Base-by-base conservation (phyloP, 257 asterid species). In the Gardenia jasminoides region DNA sequence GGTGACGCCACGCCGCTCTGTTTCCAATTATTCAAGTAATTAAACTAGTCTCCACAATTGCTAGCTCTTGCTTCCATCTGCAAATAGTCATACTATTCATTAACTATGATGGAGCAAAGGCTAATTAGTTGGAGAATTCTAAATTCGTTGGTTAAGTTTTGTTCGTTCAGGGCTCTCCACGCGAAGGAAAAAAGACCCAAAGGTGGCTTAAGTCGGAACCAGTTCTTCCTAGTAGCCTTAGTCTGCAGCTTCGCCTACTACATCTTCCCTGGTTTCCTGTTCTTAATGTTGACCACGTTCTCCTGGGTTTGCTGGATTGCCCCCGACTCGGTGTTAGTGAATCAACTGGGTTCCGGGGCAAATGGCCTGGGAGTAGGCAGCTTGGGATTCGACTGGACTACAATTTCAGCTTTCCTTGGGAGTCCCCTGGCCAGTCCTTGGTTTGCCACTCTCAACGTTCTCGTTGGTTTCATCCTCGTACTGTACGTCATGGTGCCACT, bases 401-500 rank as follows among this genome's bases (percentile, higher is more conserved):
- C 87, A 0, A 81, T 90, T 31, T 65, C 90, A 2, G 67, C 94
- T 0, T 90, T 68, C 75, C 87, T 88, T 0, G 92, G 90, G 8
- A 86, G 86, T 82, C 92, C 92, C 11, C 82, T 90, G 8, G 91
- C 84, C 3, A 86, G 90, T 59, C 94, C 94, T 28, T 88, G 89
- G 92, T 88, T 86, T 72, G 89, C 94, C 11, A 79, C 89, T 5
- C 91, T 78, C 0, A 88, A 90, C 62, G 26, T 85, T 16, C 86
- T 81, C 4, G 80, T 65, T 7, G 92, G 92, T 9, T 85, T 80
- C 69, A 2, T 82, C 67, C 56, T 84, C 1, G 70, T 82, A 6
- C 73, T 86, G 89, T 90, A 90, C 64, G 80, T 84, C 20, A 58
- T 84, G 26, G 52, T 81, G 0, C 91, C 94, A 0, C 7, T 88